These are phyloP conservation scores for Dactylellina sp. DNA, from an alignment of 2,329 filamentous ascomycete species.

Conservation along the genomic window DNA sequence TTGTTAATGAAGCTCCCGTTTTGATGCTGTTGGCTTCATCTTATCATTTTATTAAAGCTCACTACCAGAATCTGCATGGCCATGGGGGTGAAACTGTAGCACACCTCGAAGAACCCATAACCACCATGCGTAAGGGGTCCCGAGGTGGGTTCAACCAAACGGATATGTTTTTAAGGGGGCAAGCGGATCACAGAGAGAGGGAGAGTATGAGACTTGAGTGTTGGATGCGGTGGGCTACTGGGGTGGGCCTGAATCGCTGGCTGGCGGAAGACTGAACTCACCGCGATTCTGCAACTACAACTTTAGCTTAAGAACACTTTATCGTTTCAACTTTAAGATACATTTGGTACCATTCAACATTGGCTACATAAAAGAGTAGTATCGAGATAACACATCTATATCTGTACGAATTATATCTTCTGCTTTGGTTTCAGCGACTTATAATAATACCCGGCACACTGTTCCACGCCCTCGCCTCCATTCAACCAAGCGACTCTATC, in stretches of 20 bases:
- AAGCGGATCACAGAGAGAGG: constrained; percentile 3
- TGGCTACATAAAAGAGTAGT: no score
- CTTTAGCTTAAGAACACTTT: no score
- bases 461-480: constrained; percentile 63
- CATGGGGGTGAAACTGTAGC: no score
- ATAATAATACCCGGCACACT: constrained; percentile 58
- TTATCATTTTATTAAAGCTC: no score
- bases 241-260: neutral
- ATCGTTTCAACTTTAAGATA: no score
- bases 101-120: no score
- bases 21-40: no score
- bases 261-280: neutral
- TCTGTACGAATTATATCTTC: no score
- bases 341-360: no score
- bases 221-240: constrained; percentile 13
- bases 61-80: no score
- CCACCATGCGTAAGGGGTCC: constrained; percentile 6
- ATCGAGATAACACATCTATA: neutral
- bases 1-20: neutral
- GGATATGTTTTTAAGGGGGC: constrained; percentile 19
- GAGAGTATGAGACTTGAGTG: constrained; percentile 13
- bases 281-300: neutral
- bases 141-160: constrained; percentile 10
- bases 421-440: neutral
- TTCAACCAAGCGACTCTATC: constrained; percentile 68